Evolutionary conservation across 2,329 filamentous ascomycete species (phyloP).

Genomic region (Bipolaris sorokiniana): DNA sequence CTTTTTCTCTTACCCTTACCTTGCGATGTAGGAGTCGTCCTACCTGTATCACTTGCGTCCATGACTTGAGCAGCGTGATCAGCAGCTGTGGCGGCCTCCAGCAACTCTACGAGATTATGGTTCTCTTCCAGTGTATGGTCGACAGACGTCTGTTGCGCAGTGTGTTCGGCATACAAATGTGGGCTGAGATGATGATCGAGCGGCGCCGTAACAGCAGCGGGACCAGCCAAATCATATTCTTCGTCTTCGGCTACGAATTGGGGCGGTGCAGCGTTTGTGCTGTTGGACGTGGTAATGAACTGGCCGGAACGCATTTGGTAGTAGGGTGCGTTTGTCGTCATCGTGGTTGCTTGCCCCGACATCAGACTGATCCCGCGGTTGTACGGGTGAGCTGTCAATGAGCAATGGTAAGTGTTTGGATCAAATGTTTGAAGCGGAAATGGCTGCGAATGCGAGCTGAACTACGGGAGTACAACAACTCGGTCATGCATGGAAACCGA

Average conservation of each 20-base stretch:
- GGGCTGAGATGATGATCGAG: slow-evolving; percentile 21
- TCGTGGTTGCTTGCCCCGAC: slow-evolving; percentile 24
- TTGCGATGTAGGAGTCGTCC: slow-evolving; percentile 7
- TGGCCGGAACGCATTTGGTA: slow-evolving; percentile 43
- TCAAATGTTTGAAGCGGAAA: slow-evolving; percentile 13
- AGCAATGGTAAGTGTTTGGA: slow-evolving; percentile 30
- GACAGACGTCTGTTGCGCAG: slow-evolving; percentile 17
- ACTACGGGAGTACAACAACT: slow-evolving; percentile 18
- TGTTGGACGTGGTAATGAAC: slow-evolving; percentile 29
- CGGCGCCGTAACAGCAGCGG: slow-evolving; percentile 19
- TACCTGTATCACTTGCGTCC: slow-evolving; percentile 12
- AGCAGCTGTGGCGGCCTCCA: slow-evolving; percentile 48
- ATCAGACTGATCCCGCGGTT: slow-evolving; percentile 17
- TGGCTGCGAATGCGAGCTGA: neutral
- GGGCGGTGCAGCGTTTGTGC: slow-evolving; percentile 30
- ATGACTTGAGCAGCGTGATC: slow-evolving; percentile 30
- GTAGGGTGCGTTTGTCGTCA: slow-evolving; percentile 48
- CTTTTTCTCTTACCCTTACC: slow-evolving; percentile 39
- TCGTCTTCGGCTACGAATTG: slow-evolving; percentile 26
- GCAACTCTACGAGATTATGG: slow-evolving; percentile 43
- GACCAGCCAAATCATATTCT: slow-evolving; percentile 30
- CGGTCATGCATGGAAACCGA: slow-evolving; percentile 16
- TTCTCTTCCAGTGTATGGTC: slow-evolving; percentile 37
- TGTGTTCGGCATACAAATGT: slow-evolving; percentile 24
- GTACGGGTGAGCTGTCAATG: slow-evolving; percentile 20